phyloP scores from a whole-genome alignment of 106 monocot genomes.

The Hemerocallis citrina region DNA sequence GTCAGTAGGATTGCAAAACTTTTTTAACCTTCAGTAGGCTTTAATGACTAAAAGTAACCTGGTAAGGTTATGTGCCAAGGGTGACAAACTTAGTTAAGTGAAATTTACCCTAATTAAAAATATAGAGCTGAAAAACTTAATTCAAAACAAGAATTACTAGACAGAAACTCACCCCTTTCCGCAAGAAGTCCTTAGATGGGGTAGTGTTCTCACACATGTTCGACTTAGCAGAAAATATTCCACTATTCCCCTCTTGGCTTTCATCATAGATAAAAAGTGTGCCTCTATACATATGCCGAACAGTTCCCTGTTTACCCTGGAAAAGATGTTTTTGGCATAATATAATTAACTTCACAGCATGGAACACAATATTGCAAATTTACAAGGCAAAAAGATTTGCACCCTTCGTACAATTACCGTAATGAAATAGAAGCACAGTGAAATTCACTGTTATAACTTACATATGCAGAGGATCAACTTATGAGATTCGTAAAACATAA shows the following conservation, averaged over 20 bases:
- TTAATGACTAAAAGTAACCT: too few species aligned
- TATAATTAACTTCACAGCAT: background rate
- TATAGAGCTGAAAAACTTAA: background rate
- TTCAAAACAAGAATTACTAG: background rate
- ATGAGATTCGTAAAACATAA: too few species aligned
- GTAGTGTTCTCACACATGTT: constrained; percentile 52
- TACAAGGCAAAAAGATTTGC: too few species aligned
- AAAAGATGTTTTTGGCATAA: constrained; percentile 11
- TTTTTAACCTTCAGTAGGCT: too few species aligned
- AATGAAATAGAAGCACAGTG: too few species aligned
- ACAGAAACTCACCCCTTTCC: constrained; percentile 16
- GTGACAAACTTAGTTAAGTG: too few species aligned
- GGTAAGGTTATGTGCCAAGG: too few species aligned
- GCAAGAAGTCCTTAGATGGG: constrained; percentile 18
- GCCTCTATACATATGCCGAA: constrained; percentile 84
- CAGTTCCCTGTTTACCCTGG: constrained; percentile 76
- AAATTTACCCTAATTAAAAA: too few species aligned
- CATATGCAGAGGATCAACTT: too few species aligned
- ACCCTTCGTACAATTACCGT: too few species aligned
- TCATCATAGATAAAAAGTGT: constrained; percentile 78
- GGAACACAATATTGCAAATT: background rate
- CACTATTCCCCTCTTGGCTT: constrained; percentile 58
- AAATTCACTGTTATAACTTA: too few species aligned
- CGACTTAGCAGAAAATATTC: constrained; percentile 65
- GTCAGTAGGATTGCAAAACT: too few species aligned